phyloP scores from a whole-genome alignment of 2,329 filamentous ascomycete genomes.

The Verticillium tricorpus region DNA sequence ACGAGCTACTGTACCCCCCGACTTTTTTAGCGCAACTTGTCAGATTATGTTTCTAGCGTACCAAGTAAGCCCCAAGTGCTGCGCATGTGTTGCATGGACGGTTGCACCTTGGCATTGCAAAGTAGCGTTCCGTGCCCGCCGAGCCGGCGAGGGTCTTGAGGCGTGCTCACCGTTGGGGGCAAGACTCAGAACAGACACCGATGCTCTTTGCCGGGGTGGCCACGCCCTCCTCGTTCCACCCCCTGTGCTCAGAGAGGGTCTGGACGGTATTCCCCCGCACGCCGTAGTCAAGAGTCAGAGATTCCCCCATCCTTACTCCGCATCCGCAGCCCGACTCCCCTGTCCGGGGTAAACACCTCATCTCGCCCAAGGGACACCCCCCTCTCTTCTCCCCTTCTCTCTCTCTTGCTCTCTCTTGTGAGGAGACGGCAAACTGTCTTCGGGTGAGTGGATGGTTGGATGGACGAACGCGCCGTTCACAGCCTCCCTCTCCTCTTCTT shows the following conservation, averaged over 20 bases:
- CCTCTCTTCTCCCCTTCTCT: too few relatives aligned
- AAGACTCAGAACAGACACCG: neutral
- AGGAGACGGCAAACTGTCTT: neutral
- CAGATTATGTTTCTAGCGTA: neutral
- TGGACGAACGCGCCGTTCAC: neutral
- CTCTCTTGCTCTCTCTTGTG: too few relatives aligned
- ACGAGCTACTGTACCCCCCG: neutral
- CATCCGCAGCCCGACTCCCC: neutral
- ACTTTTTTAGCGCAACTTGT: neutral
- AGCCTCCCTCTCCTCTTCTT: neutral
- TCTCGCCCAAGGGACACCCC: neutral
- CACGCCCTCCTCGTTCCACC: neutral
- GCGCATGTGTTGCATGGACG: neutral
- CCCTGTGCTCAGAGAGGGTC: neutral
- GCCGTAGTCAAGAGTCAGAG: neutral
- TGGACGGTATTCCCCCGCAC: neutral
- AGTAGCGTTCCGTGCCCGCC: neutral
- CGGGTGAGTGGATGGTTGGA: neutral
- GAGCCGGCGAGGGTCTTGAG: neutral
- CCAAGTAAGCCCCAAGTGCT: neutral
- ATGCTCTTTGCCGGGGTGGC: neutral
- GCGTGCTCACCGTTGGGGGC: neutral
- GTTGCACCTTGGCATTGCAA: neutral
- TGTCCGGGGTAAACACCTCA: neutral
- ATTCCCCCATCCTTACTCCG: neutral